phyloP scores from a whole-genome alignment of 495 filamentous ascomycete species.

The Penicillium paxilli region DNA sequence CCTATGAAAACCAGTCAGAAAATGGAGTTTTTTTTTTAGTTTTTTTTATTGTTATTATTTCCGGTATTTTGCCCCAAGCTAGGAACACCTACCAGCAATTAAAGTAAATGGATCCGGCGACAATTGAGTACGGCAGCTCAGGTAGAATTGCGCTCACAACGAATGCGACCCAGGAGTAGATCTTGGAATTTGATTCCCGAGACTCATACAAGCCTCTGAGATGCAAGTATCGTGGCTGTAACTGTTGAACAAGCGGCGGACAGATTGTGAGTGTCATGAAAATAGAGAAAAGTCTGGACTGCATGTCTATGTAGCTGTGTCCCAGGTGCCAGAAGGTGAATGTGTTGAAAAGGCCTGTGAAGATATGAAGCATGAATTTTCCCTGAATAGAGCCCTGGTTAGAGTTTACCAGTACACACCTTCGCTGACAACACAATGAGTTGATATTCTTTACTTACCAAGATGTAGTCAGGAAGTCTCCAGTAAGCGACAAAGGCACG shows the following conservation, averaged over 20 bases:
- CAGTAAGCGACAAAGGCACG: conserved; percentile 61
- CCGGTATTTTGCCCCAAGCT: no score
- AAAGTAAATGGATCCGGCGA: conserved; percentile 53
- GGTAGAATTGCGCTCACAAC: conserved; percentile 48
- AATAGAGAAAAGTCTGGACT: conserved; percentile 65
- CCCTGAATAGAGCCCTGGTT: conserved; percentile 25
- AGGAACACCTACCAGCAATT: conserved; percentile 60
- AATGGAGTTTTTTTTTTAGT: background rate
- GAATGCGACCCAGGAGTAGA: conserved; percentile 55
- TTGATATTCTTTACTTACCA: conserved; percentile 26
- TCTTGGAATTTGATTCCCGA: conserved; percentile 51
- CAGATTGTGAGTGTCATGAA: conserved; percentile 72
- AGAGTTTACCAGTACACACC: background rate
- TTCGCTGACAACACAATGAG: background rate
- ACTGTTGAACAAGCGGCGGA: conserved; percentile 62
- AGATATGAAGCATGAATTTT: conserved; percentile 63
- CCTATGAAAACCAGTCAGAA: conserved; percentile 8
- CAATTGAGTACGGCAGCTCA: conserved; percentile 53
- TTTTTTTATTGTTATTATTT: no score
- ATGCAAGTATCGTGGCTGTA: conserved; percentile 50
- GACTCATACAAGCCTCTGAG: conserved; percentile 48
- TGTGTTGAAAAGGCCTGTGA: conserved; percentile 64
- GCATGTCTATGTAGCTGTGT: conserved; percentile 59
- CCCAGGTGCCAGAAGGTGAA: conserved; percentile 67
- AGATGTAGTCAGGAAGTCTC: conserved; percentile 58